A percentile compares a stretch with the other conserved stretches of the same genome.
Conservation (phyloP, 176 grass and related monocot species). For the Ensete ventricosum region DNA sequence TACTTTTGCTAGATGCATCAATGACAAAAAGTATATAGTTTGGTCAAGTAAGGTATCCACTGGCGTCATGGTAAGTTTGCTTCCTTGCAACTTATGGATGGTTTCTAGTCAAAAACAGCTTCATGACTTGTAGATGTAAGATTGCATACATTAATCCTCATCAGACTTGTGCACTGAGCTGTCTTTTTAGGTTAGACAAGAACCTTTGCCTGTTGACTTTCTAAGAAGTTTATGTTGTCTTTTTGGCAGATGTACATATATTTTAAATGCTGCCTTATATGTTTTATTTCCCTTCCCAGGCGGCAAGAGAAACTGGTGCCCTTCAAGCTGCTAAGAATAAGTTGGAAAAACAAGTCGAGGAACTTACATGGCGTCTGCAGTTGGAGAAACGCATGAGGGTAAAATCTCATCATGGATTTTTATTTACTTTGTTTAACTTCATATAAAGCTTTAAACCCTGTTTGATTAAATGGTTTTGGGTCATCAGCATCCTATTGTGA, state of each 20-base stretch:
- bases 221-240: neutral
- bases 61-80: no score
- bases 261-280: neutral
- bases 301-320: constrained; percentile 86
- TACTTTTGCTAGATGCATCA: no score
- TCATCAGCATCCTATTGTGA: neutral
- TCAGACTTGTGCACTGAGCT: no score
- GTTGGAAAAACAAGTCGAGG: constrained; percentile 94
- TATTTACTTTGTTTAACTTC: neutral
- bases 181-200: neutral
- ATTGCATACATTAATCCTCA: no score
- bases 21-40: no score
- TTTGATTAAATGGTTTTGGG: neutral
- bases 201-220: neutral
- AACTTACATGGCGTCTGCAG: constrained; percentile 76
- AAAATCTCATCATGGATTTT: constrained; percentile 9
- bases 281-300: constrained; percentile 35
- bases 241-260: neutral
- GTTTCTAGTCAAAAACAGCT: no score
- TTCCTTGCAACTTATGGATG: no score
- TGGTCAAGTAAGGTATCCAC: no score
- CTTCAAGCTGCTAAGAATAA: constrained; percentile 96
- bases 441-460: neutral
- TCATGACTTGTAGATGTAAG: no score
- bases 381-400: constrained; percentile 88